These are phyloP conservation scores for Chlamydomonas sphaeroides DNA, from an alignment of 139 green algal species.

Conservation along the genomic window DNA sequence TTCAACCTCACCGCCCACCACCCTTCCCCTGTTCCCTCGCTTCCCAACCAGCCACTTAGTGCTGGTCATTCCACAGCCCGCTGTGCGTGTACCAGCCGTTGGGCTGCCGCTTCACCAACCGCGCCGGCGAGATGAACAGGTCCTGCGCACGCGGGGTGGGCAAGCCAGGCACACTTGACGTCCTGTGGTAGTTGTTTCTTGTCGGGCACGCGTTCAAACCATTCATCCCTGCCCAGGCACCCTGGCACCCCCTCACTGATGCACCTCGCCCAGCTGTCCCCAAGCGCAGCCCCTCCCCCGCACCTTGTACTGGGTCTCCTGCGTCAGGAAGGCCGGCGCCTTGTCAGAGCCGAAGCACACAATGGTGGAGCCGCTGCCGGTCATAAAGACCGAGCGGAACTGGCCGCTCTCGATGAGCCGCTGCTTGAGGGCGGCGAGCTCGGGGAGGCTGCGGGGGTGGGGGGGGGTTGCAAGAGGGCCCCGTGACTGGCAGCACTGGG, in stretches of 20 bases:
- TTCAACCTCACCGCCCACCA: too few species aligned
- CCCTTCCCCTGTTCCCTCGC: too few species aligned
- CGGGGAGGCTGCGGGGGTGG: conserved; percentile 70
- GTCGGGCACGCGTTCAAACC: not conserved
- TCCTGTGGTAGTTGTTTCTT: too few species aligned
- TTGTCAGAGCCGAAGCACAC: conserved; percentile 82
- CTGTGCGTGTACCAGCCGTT: conserved; percentile 79
- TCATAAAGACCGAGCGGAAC: conserved; percentile 96
- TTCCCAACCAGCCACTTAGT: too few species aligned
- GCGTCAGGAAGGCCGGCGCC: conserved; percentile 65
- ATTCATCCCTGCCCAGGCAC: not conserved
- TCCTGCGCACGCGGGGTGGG: conserved; percentile 32
- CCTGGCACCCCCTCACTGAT: too few species aligned
- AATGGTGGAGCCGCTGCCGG: conserved; percentile 92
- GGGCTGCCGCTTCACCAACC: conserved; percentile 74
- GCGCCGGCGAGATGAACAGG: conserved; percentile 84
- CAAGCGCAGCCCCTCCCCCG: not conserved
- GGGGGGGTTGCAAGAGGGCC: not conserved
- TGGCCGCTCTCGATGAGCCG: conserved; percentile 60
- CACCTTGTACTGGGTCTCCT: conserved; percentile 57
- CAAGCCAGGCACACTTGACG: not conserved
- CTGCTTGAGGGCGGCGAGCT: conserved; percentile 85
- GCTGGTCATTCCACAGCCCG: conserved; percentile 28
- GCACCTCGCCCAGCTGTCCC: too few species aligned
- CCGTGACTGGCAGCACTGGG: not conserved